Base-by-base conservation (phyloP, 192 early-diverging fungal genomes). In the Lobosporangium transversale region DNA sequence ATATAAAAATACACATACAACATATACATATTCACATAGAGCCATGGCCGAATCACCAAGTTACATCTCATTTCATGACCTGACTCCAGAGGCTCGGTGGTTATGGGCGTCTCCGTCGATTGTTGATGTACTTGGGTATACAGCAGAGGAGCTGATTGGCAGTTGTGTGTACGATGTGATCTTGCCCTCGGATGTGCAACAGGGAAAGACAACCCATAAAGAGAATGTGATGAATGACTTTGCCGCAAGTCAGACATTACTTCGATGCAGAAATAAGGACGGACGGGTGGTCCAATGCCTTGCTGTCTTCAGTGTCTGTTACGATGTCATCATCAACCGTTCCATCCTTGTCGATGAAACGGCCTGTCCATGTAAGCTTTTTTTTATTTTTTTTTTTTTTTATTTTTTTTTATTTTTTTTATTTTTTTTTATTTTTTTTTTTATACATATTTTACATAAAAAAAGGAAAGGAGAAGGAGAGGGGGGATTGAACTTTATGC, bases 51-150 rank as follows among this genome's bases (percentile, higher is more conserved):
- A 53, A n/a, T 49, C 20, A 3, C n/a, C 57, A 31, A 82, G 55
- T 62, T 82, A 47, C 32, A 75, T 82, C 26, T 48, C 73, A n/a
- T 75, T 82, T 42, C 81, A 80, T 49, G 83, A 84, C 50, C 65
- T 75, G 32, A 71, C 78, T 0, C 59, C 70, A 1, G 45, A 61
- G 9, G 62, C 43, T 2, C 50, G 24, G 3, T 58, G 66, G 26
- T 23, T 78, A 11, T 84, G 76, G 57, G 49, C 54, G 9, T 80
- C 80, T 0, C 58, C 66, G 1, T 69, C 63, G 15, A 58, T 82
- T 7, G 42, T 52, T 15, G 73, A 82, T 14, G 58, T 69, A 14
- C 68, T 84, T 26, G 83, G 83, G 2, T 84, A 62, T 42, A 49
- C 47, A 1, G 68, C 79, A 21, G 63, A 81, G 18, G 83, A 84